Evolutionary conservation across 176 grass and related monocot species (phyloP).

Genomic region (Neostapfia colusana): DNA sequence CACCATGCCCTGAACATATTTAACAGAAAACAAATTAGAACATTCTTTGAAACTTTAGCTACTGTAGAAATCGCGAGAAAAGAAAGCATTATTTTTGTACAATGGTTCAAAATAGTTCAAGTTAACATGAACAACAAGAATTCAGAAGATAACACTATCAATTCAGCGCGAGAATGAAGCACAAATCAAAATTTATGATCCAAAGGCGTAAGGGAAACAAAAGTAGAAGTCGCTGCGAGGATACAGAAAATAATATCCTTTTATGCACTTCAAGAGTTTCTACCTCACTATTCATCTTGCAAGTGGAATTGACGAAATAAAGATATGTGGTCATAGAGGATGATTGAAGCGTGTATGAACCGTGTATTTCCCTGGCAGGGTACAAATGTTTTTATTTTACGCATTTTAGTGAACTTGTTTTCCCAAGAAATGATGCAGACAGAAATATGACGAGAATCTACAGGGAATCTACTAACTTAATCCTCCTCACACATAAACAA

Average conservation of each 20-base stretch:
- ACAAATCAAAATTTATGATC: neutral
- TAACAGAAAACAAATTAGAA: constrained; percentile 33
- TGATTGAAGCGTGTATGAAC: neutral
- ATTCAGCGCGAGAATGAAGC: neutral
- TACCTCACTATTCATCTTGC: constrained; percentile 9
- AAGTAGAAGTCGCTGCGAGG: neutral
- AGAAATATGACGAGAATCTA: constrained; percentile 4
- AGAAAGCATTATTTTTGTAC: constrained; percentile 13
- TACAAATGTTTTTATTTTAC: constrained; percentile 23
- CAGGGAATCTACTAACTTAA: neutral
- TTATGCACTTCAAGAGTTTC: constrained; percentile 18
- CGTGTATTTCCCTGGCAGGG: neutral
- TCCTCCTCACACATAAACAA: neutral
- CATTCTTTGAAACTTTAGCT: constrained; percentile 18
- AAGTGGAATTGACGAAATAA: constrained; percentile 11
- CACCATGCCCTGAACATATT: constrained; percentile 81
- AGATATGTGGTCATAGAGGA: neutral
- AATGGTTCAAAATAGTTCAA: constrained; percentile 25
- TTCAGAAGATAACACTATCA: constrained; percentile 14
- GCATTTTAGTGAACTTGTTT: constrained; percentile 1
- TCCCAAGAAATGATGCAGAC: neutral
- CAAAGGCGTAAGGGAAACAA: neutral
- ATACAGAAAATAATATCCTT: neutral
- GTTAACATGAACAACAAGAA: constrained; percentile 10
- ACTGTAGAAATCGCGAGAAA: constrained; percentile 2